These are phyloP conservation scores for Fusarium paranaense DNA, from an alignment of 2,329 filamentous ascomycete species.

Conservation along the genomic window DNA sequence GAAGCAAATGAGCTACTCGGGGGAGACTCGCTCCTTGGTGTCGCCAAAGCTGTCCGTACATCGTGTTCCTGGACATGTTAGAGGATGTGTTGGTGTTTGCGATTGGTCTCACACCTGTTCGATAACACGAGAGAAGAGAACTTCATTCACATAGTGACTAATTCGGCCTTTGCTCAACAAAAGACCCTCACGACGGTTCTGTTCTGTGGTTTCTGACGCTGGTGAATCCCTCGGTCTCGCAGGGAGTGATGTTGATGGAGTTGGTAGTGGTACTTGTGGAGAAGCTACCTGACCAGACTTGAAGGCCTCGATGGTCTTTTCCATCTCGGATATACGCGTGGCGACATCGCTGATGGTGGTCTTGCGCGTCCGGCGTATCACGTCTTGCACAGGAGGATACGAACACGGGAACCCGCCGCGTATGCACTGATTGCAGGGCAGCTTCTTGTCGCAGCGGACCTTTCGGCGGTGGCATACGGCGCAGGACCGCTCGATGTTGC, in stretches of 20 bases:
- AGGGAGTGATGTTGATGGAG: background rate
- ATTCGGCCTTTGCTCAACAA: constrained; percentile 48
- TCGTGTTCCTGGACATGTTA: constrained; percentile 37
- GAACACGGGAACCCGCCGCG: constrained; percentile 53
- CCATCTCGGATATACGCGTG: constrained; percentile 50
- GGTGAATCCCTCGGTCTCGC: background rate
- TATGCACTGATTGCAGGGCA: constrained; percentile 77
- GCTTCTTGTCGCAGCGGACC: constrained; percentile 79
- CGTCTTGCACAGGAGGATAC: constrained; percentile 45
- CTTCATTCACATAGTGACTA: constrained; percentile 53
- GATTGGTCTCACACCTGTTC: constrained; percentile 43
- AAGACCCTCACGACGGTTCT: constrained; percentile 31
- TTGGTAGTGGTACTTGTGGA: background rate
- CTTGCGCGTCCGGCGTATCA: constrained; percentile 43
- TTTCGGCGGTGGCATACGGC: constrained; percentile 63
- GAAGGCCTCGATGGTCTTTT: constrained; percentile 42
- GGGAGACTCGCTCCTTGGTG: constrained; percentile 19
- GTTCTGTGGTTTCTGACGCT: background rate
- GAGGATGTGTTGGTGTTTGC: background rate
- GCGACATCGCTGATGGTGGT: constrained; percentile 50
- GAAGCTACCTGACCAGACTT: constrained; percentile 3
- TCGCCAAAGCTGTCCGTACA: constrained; percentile 38
- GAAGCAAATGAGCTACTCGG: constrained; percentile 18
- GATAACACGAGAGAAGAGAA: constrained; percentile 50
- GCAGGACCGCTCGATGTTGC: constrained; percentile 48